Evolutionary conservation across 2,329 filamentous ascomycete species (phyloP), one percentile per base, ranked within the genome.

Genomic region (Colletotrichum eremochloae): DNA sequence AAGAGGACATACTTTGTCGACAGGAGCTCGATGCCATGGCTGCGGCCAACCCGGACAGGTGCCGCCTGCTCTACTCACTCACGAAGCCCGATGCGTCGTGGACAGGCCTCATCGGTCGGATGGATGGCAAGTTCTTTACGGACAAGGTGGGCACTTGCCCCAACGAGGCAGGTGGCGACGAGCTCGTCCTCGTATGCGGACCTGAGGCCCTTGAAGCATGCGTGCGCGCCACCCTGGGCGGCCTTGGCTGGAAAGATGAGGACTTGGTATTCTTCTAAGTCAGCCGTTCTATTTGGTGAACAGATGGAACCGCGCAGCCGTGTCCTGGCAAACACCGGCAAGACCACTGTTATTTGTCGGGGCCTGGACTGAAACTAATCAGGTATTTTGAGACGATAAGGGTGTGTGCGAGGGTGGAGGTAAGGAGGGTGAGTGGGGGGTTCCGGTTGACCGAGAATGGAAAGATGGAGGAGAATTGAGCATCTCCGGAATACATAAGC

Each of bases 1-100:
- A 94, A 65, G 91, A 92, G 74, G 95, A 98, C 79, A 97, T 98
- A n/a, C 84, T 98, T 0, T 95, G 93, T 78, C 89, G 87, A 72
- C 82, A 86, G 1, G 93, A 97, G 69, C 84, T 98, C 3, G 94
- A 97, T 77, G 78, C 71, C 0, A 86, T 95, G 76, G 87, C 86
- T 0, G 80, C 76, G 2, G 83, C 82, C 0, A 89, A 91, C 65
- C 79, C 81, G 29, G 84, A 88, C 5, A 87, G 86, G 76, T 94
- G 90, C 74, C 88, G 86, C 68, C 79, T 97, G 15, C 76, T 94
- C 7, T 89, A 97, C 79, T 91, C 91, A 0, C 86, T 97, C 38
- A 93, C 90, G 1, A 84, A 90, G 63, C 90, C 90, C 0, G 81
- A 85, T 0, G 86, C 89, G 0, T 81, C 82, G 0, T 97, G 95